Conservation (phyloP, 2,329 filamentous ascomycete genomes). For the Dothistroma pini region DNA sequence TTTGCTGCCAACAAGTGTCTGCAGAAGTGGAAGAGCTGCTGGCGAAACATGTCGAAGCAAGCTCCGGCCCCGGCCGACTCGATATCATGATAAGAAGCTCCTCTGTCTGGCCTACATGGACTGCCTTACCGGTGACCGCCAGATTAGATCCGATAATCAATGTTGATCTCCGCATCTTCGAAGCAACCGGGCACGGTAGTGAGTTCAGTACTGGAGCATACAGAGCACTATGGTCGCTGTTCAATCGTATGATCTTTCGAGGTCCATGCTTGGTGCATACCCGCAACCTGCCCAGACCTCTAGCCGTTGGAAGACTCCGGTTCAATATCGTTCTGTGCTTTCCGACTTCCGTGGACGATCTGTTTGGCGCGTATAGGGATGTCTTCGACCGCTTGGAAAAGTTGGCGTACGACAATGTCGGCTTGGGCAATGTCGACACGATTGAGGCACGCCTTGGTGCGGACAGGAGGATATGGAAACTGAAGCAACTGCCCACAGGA, state of each 20-base stretch:
- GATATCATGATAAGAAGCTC: conserved; percentile 18
- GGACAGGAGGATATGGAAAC: conserved; percentile 15
- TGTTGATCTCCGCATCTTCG: conserved; percentile 13
- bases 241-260: conserved; percentile 11
- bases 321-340: conserved; percentile 17
- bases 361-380: conserved; percentile 18
- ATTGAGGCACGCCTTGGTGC: conserved; percentile 16
- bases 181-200: conserved; percentile 7
- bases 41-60: background rate
- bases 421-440: conserved; percentile 12
- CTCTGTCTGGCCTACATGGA: conserved; percentile 20
- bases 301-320: conserved; percentile 9
- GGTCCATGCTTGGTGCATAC: conserved; percentile 12
- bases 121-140: conserved; percentile 8
- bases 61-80: conserved; percentile 4
- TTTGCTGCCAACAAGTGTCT: conserved; percentile 7
- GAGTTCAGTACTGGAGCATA: conserved; percentile 21
- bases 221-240: conserved; percentile 17
- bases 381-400: conserved; percentile 18
- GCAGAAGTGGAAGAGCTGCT: conserved; percentile 10
- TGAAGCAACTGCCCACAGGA: conserved; percentile 14
- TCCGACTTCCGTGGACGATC: conserved; percentile 15
- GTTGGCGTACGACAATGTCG: conserved; percentile 17
- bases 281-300: conserved; percentile 3
- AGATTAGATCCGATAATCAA: conserved; percentile 10